A percentile compares a stretch with the other conserved stretches of the same genome.
Conservation (phyloP, 2,329 filamentous ascomycete genomes). For the Stagonosporopsis rhizophila region DNA sequence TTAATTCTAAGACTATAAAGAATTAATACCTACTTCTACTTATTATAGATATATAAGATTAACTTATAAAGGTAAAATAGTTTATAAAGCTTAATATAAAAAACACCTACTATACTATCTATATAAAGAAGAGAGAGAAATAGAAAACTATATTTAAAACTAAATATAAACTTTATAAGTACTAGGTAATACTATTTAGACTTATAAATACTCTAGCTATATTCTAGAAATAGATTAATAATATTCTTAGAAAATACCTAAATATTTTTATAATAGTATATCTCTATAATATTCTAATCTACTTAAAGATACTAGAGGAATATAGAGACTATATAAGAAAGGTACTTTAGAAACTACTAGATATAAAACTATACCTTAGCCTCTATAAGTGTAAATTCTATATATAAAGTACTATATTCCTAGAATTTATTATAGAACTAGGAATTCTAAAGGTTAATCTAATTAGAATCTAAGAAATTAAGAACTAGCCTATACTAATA, state of each 20-base stretch:
- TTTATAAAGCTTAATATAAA: background rate
- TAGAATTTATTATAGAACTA: background rate
- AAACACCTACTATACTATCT: background rate
- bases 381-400: slow-evolving; percentile 1
- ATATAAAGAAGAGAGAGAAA: background rate
- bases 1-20: background rate
- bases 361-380: background rate
- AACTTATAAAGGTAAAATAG: background rate
- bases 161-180: background rate
- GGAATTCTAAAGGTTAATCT: background rate
- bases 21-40: background rate
- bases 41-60: background rate
- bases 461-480: background rate
- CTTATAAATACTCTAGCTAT: background rate
- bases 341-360: background rate
- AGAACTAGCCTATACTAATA: background rate
- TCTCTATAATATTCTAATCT: background rate
- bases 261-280: background rate
- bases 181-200: background rate
- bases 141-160: background rate
- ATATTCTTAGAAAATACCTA: background rate
- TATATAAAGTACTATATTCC: background rate
- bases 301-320: background rate
- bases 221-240: background rate
- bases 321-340: background rate